These are phyloP conservation scores for Cryptococcus deneoformans DNA, from an alignment of 1,284 basidiomycete species.

Conservation along the genomic window DNA sequence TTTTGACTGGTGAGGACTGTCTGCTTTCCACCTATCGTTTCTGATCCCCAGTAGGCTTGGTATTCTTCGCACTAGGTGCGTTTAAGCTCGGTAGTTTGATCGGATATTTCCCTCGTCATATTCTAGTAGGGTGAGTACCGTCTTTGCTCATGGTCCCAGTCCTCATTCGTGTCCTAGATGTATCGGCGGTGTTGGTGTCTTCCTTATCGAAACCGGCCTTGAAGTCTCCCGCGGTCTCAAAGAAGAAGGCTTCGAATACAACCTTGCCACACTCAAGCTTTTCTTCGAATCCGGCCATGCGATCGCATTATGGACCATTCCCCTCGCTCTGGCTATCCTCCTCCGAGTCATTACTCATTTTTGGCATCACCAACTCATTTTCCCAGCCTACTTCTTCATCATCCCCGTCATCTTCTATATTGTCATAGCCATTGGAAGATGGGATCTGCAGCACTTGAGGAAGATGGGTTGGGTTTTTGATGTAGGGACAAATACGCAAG, in stretches of 20 bases:
- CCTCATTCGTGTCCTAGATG: conserved; percentile 56
- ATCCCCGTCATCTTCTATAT: conserved; percentile 85
- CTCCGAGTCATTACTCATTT: conserved; percentile 76
- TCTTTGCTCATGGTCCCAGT: background rate
- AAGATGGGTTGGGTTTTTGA: conserved; percentile 86
- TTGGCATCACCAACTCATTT: conserved; percentile 85
- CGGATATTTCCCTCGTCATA: conserved; percentile 96
- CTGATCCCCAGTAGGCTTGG: conserved; percentile 47
- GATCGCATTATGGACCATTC: conserved; percentile 69
- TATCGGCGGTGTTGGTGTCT: conserved; percentile 94
- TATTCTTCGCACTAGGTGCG: conserved; percentile 81
- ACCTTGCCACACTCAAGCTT: conserved; percentile 58
- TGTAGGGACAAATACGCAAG: conserved; percentile 60
- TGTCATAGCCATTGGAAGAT: conserved; percentile 62
- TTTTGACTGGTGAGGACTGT: conserved; percentile 69
- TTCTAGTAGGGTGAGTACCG: conserved; percentile 71
- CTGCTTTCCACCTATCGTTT: no score
- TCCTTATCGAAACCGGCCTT: conserved; percentile 83
- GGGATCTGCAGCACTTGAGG: conserved; percentile 64
- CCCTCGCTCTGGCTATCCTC: conserved; percentile 72
- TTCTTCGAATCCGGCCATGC: conserved; percentile 62
- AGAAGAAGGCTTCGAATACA: conserved; percentile 74
- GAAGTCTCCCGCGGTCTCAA: conserved; percentile 79
- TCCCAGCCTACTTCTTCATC: conserved; percentile 84
- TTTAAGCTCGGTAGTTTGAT: conserved; percentile 81